phyloP scores from a whole-genome alignment of 108 stramenopile genomes.

The Epipyxis sp. region DNA sequence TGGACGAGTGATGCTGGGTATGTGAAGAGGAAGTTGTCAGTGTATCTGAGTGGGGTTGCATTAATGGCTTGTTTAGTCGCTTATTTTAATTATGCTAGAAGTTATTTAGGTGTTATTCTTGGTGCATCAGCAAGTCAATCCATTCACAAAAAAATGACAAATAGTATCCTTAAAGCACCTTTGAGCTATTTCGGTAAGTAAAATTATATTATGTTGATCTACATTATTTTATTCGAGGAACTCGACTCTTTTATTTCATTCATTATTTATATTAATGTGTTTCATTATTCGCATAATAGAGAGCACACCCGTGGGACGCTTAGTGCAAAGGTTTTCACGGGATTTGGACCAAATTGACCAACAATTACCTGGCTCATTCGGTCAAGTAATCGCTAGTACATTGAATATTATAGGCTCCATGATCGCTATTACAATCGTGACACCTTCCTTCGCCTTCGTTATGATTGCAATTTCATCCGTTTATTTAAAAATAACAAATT shows the following conservation, averaged over 20 bases:
- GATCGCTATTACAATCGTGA: slow-evolving; percentile 43
- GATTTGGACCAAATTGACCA: slow-evolving; percentile 43
- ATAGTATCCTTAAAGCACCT: background rate
- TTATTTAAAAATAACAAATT: slow-evolving; percentile 43
- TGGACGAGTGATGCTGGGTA: slow-evolving; percentile 46
- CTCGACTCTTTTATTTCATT: too few relatives aligned
- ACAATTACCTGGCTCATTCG: slow-evolving; percentile 41
- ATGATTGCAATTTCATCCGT: slow-evolving; percentile 35
- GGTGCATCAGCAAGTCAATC: background rate
- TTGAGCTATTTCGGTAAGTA: slow-evolving; percentile 1
- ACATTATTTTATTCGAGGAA: too few relatives aligned
- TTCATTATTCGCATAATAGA: slow-evolving; percentile 45
- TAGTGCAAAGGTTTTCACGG: slow-evolving; percentile 59
- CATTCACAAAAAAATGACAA: background rate
- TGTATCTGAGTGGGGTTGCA: slow-evolving; percentile 45
- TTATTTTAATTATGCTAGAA: background rate
- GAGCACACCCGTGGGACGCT: slow-evolving; percentile 62
- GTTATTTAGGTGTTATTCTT: background rate
- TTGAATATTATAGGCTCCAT: slow-evolving; percentile 37
- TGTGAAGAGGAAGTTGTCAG: slow-evolving; percentile 10
- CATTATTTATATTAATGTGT: too few relatives aligned
- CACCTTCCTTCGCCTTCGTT: slow-evolving; percentile 40
- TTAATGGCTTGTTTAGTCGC: slow-evolving; percentile 38
- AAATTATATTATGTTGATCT: too few relatives aligned
- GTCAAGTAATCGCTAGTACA: slow-evolving; percentile 43